Evolutionary conservation across 1,284 basidiomycete species (phyloP).

Genomic region (Rhodotorula glutinis): DNA sequence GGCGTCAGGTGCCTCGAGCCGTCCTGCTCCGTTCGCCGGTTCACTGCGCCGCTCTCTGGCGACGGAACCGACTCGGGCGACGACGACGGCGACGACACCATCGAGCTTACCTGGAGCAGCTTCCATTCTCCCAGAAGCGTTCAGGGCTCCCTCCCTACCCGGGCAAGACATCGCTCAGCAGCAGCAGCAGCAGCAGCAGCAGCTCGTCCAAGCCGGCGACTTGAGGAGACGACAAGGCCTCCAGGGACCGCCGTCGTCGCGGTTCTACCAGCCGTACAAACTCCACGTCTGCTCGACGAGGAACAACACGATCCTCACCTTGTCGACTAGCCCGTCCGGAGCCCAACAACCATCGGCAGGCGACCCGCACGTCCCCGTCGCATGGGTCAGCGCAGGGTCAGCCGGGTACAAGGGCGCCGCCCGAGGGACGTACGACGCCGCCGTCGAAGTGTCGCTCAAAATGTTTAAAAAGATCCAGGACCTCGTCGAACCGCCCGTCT

Average conservation of each 20-base stretch:
- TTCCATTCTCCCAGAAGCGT: constrained; percentile 23
- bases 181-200: not conserved
- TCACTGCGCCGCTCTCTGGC: not conserved
- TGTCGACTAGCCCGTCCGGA: constrained; percentile 43
- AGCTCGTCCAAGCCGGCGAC: constrained; percentile 1
- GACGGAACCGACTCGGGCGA: not conserved
- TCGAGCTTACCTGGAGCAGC: constrained; percentile 12
- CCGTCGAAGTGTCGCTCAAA: constrained; percentile 47
- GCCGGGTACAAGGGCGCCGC: constrained; percentile 50
- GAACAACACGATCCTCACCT: constrained; percentile 52
- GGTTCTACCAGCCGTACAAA: constrained; percentile 41
- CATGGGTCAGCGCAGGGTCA: constrained; percentile 38
- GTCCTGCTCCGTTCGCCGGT: not conserved
- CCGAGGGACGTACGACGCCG: constrained; percentile 50
- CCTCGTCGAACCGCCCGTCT: constrained; percentile 30
- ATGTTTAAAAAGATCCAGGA: constrained; percentile 48
- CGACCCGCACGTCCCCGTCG: constrained; percentile 32
- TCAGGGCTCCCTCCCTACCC: constrained; percentile 14
- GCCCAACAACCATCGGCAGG: not conserved
- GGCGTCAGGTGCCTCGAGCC: not conserved
- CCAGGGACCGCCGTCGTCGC: not conserved
- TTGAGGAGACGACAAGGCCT: not conserved
- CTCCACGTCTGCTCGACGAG: constrained; percentile 49
- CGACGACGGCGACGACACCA: not conserved
- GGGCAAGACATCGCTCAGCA: not conserved